Base-by-base conservation (phyloP, 1,284 basidiomycete species). In the Microbotryomycetes sp. region DNA sequence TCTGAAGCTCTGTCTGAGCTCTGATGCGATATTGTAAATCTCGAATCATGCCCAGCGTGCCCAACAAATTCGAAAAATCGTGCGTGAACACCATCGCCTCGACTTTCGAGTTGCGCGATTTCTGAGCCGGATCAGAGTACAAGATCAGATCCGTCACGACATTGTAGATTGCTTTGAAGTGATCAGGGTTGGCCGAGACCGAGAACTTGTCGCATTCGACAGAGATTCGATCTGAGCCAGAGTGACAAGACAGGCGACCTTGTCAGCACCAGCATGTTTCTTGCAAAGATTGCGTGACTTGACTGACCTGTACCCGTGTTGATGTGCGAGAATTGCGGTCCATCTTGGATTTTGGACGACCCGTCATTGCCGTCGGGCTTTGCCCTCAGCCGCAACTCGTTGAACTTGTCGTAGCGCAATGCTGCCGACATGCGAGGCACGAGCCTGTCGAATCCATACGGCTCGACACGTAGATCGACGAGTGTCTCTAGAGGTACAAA, bases 361-460 rank as follows among this genome's bases (percentile, higher is more conserved):
- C 51, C 23, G 61, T 29, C 49, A 28, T 47, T 36, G 32, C 45
- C 22, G 36, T 57, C 51, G 12, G 54, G 32, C 52, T 62, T 50
- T 12, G 60, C 89, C 48, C 87, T 84, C 54, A 96, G 78, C 29
- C 92, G 85, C 14, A 94, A 81, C 51, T 87, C 84, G 75, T 98
- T 97, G 80, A 97, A 97, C 75, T 90, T 92, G 80, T 98, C 94
- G 74, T 93, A 90, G 58, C 87, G 85, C 68, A 96, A 82, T 2
- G 82, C 85, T 4, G 89, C 89, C 67, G 91, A 86, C 0, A 92
- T 92, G 74, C 91, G 88, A 7, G 89, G 88, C 2, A 97, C 87
- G 49, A 98, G 82, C 1, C 92, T 86, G 71, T 94, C 89, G 74
- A 93, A 93, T 58, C 86, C 84, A 57, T 80, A 81, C 62, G 85